A percentile compares a stretch with the other conserved stretches of the same genome.
These are phyloP conservation scores for Amanita brunnescens DNA, from an alignment of 768 basidiomycete species.

Conservation along the genomic window DNA sequence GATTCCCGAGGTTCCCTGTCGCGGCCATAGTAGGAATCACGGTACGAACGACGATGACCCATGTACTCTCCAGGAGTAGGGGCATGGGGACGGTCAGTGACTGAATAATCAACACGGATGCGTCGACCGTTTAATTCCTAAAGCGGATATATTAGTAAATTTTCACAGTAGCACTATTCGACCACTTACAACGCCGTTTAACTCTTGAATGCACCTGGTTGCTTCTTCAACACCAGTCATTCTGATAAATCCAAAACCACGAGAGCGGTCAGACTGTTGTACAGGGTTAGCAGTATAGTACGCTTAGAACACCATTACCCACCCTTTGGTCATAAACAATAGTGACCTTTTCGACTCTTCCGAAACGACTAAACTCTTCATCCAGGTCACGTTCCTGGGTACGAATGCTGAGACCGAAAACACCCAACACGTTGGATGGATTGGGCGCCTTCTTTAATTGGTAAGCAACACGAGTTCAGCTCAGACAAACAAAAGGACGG, in stretches of 20 bases:
- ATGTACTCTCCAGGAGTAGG: conserved; percentile 98
- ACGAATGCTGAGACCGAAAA: conserved; percentile 97
- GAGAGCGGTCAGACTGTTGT: conserved; percentile 81
- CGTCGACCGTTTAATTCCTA: conserved; percentile 92
- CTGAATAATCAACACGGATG: conserved; percentile 95
- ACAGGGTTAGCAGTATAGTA: neutral
- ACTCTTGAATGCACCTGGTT: conserved; percentile 73
- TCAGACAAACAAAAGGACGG: conserved; percentile 8
- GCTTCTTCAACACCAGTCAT: conserved; percentile 91
- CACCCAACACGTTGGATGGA: conserved; percentile 84
- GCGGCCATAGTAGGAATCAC: conserved; percentile 30
- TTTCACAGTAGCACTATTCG: conserved; percentile 1
- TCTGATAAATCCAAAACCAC: conserved; percentile 96
- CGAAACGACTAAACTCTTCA: conserved; percentile 85
- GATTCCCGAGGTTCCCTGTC: conserved; percentile 28
- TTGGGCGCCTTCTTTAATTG: conserved; percentile 65
- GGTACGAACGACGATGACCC: conserved; percentile 67
- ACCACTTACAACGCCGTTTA: conserved; percentile 80
- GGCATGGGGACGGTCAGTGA: conserved; percentile 88
- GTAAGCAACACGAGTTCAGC: conserved; percentile 24
- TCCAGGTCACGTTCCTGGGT: conserved; percentile 92
- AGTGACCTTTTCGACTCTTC: conserved; percentile 88
- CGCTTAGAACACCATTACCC: conserved; percentile 20
- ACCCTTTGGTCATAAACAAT: conserved; percentile 97
- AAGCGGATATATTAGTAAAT: conserved; percentile 2